Evolutionary conservation across 805 yeast genomes (phyloP).

Genomic region (Kodamaea hsintzibuensis): DNA sequence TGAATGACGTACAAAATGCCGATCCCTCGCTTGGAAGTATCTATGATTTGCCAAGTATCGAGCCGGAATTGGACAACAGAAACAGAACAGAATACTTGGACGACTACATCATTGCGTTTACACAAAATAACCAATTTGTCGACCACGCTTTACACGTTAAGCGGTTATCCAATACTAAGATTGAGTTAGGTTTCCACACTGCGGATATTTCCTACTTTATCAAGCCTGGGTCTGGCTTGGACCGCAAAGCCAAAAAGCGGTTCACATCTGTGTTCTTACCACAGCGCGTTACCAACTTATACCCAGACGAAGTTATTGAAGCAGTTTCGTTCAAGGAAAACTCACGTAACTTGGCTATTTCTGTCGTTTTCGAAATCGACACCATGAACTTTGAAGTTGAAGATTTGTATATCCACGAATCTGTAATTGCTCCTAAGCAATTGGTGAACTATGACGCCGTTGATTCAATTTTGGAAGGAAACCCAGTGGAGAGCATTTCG

Average conservation of each 20-base stretch:
- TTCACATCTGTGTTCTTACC: slow-evolving; percentile 87
- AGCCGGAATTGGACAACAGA: slow-evolving; percentile 33
- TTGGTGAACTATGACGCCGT: slow-evolving; percentile 55
- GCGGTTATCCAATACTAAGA: slow-evolving; percentile 54
- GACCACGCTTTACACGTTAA: slow-evolving; percentile 87
- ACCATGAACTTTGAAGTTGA: slow-evolving; percentile 68
- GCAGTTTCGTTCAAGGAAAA: slow-evolving; percentile 61
- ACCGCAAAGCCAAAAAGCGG: slow-evolving; percentile 87
- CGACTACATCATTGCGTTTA: slow-evolving; percentile 65
- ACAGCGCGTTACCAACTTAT: slow-evolving; percentile 65
- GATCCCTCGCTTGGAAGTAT: slow-evolving; percentile 13
- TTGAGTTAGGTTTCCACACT: slow-evolving; percentile 84
- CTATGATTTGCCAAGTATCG: slow-evolving; percentile 44
- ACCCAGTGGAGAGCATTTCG: slow-evolving; percentile 29
- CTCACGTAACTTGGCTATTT: slow-evolving; percentile 63
- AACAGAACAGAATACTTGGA: slow-evolving; percentile 53
- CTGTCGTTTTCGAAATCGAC: slow-evolving; percentile 81
- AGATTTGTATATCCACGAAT: slow-evolving; percentile 75
- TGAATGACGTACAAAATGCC: slow-evolving; percentile 37
- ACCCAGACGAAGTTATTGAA: slow-evolving; percentile 66
- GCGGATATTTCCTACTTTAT: slow-evolving; percentile 76
- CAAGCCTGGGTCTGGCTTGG: slow-evolving; percentile 72
- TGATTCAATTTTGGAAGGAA: slow-evolving; percentile 48
- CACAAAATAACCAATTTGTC: slow-evolving; percentile 56
- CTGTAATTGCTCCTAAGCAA: slow-evolving; percentile 64